Percentiles rank a stretch among this genome's conserved stretches.
Conservation (phyloP, 352 stramenopile species). For the Pythium aquatile region DNA sequence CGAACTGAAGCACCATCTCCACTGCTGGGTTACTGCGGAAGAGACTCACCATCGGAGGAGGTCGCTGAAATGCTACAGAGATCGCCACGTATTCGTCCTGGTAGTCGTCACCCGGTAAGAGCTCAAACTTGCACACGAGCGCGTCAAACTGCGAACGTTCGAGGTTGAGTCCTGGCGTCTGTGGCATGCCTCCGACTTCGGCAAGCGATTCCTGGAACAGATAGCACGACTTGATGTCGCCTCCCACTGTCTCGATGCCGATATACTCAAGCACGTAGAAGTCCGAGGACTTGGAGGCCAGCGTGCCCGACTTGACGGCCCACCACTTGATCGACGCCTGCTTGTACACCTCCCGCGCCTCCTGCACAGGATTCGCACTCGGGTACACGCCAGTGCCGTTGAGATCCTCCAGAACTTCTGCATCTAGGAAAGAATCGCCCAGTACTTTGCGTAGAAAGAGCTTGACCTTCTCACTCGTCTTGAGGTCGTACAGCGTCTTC, state of each 20-base stretch:
- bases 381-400: conserved; percentile 80
- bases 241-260: conserved; percentile 69
- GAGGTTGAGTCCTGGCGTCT: conserved; percentile 75
- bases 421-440: conserved; percentile 80
- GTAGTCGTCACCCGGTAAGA: conserved; percentile 54
- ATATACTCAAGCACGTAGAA: conserved; percentile 89
- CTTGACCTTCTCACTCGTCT: conserved; percentile 84
- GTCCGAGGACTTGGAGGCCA: conserved; percentile 80
- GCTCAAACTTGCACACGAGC: conserved; percentile 86
- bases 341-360: conserved; percentile 82
- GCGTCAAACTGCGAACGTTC: conserved; percentile 84
- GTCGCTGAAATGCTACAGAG: conserved; percentile 84
- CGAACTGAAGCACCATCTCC: conserved; percentile 84
- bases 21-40: conserved; percentile 82
- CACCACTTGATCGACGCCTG: conserved; percentile 88
- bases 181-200: conserved; percentile 79
- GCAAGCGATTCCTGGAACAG: conserved; percentile 84
- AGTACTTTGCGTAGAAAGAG: conserved; percentile 81
- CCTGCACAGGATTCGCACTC: conserved; percentile 61
- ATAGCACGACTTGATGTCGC: conserved; percentile 82
- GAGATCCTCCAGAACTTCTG: conserved; percentile 80
- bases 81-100: conserved; percentile 78
- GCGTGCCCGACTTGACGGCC: conserved; percentile 78
- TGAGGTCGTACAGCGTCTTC: conserved; percentile 84
- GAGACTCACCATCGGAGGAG: conserved; percentile 73